Conservation (phyloP, 257 asterid genomes). For the Penstemon eatonii region DNA sequence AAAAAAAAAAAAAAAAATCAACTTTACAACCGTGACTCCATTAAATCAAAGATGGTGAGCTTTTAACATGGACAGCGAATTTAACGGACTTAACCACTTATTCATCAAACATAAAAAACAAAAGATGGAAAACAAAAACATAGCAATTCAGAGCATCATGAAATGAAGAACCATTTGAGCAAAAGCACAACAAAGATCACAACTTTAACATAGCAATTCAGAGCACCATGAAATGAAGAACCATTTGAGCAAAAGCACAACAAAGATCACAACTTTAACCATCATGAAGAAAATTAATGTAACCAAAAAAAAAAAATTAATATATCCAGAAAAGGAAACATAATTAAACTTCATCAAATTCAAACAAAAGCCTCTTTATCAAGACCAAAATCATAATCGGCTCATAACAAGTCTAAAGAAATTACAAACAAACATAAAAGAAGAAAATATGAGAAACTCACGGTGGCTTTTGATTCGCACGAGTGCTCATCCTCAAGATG, state of each 20-base stretch:
- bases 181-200: slow-evolving; percentile 11
- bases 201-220: too few relatives aligned
- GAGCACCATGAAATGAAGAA: background rate
- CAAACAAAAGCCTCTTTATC: background rate
- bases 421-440: too few relatives aligned
- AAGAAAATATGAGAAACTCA: slow-evolving; percentile 39
- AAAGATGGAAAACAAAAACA: background rate
- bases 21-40: too few relatives aligned
- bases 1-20: too few relatives aligned
- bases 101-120: background rate
- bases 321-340: slow-evolving; percentile 6
- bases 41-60: too few relatives aligned
- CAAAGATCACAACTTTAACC: slow-evolving; percentile 25
- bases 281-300: slow-evolving; percentile 13
- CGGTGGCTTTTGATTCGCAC: slow-evolving; percentile 68
- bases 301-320: too few relatives aligned
- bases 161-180: slow-evolving; percentile 6
- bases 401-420: too few relatives aligned
- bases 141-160: slow-evolving; percentile 7
- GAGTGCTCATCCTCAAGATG: slow-evolving; percentile 83
- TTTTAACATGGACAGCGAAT: background rate
- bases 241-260: background rate
- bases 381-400: background rate
- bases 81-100: slow-evolving; percentile 4
- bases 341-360: slow-evolving; percentile 1